phyloP scores from a whole-genome alignment of 2,329 filamentous ascomycete genomes.

The Paraphoma chrysanthemicola region DNA sequence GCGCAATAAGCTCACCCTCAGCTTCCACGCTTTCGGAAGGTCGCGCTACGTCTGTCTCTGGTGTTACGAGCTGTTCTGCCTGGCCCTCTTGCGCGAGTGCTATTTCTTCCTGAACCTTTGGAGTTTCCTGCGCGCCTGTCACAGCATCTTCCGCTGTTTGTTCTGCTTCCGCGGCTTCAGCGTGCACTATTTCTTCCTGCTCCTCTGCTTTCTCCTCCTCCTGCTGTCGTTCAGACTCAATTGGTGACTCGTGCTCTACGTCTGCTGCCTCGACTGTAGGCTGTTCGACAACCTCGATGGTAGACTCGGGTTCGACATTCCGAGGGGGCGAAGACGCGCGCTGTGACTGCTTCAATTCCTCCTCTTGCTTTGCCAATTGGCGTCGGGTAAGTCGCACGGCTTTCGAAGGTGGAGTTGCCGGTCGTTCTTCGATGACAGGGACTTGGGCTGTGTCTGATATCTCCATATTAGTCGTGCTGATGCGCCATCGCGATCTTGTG shows the following conservation, averaged over 20 bases:
- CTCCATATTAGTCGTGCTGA: slow-evolving; percentile 19
- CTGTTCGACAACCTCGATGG: slow-evolving; percentile 9
- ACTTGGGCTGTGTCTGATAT: slow-evolving; percentile 26
- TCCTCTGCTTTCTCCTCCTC: not conserved
- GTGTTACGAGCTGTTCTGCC: not conserved
- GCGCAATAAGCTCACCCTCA: slow-evolving; percentile 7
- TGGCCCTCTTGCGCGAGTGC: not conserved
- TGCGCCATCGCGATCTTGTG: not conserved
- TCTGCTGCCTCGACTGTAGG: slow-evolving; percentile 8
- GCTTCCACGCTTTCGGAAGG: not conserved
- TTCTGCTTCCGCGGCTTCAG: not conserved
- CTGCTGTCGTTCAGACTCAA: slow-evolving; percentile 2
- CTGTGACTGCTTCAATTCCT: slow-evolving; percentile 34
- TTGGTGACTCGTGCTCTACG: not conserved
- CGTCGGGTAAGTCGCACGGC: slow-evolving; percentile 43
- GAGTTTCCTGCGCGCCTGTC: slow-evolving; percentile 5
- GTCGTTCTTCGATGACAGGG: slow-evolving; percentile 27
- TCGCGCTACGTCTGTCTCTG: not conserved
- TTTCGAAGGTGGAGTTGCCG: slow-evolving; percentile 32
- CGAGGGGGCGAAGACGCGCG: slow-evolving; percentile 11
- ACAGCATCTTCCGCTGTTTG: slow-evolving; percentile 10
- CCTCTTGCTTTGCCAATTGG: slow-evolving; percentile 43
- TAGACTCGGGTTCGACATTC: slow-evolving; percentile 14
- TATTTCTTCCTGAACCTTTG: slow-evolving; percentile 3
- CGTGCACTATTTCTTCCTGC: not conserved